These are phyloP conservation scores for Sugiyamaella pinicola DNA, from an alignment of 1,139 yeast species.

Conservation along the genomic window DNA sequence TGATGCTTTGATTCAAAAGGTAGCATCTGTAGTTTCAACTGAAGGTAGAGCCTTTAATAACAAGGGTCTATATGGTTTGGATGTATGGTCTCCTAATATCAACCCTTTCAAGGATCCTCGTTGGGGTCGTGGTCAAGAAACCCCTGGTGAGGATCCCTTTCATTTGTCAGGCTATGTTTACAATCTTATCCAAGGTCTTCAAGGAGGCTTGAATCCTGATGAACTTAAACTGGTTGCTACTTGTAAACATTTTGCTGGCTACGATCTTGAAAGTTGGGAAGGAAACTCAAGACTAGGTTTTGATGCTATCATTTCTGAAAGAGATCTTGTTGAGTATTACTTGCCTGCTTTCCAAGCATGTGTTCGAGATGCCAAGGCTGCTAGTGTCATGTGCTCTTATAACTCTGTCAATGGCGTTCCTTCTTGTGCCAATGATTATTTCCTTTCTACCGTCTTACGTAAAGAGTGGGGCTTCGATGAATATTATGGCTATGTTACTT, in stretches of 20 bases:
- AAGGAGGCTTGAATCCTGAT: slow-evolving; percentile 57
- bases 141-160: slow-evolving; percentile 27
- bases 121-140: slow-evolving; percentile 29
- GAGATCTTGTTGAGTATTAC: slow-evolving; percentile 58
- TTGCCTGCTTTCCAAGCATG: slow-evolving; percentile 63
- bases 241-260: slow-evolving; percentile 55
- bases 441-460: slow-evolving; percentile 53
- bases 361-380: slow-evolving; percentile 52
- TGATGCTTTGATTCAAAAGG: slow-evolving; percentile 51
- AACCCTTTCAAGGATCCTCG: slow-evolving; percentile 26
- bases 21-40: slow-evolving; percentile 58
- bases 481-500: slow-evolving; percentile 56
- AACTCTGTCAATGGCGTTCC: slow-evolving; percentile 57
- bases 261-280: slow-evolving; percentile 54
- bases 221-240: slow-evolving; percentile 57
- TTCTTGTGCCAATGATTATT: slow-evolving; percentile 57
- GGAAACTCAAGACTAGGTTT: slow-evolving; percentile 46
- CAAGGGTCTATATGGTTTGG: slow-evolving; percentile 58
- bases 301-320: slow-evolving; percentile 52
- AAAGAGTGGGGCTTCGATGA: slow-evolving; percentile 53
- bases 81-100: slow-evolving; percentile 28
- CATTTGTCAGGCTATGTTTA: slow-evolving; percentile 24
- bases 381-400: slow-evolving; percentile 58
- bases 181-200: slow-evolving; percentile 37
- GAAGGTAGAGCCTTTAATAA: slow-evolving; percentile 61